phyloP scores from a whole-genome alignment of 2,329 filamentous ascomycete species.

The Coniochaeta ligniaria region DNA sequence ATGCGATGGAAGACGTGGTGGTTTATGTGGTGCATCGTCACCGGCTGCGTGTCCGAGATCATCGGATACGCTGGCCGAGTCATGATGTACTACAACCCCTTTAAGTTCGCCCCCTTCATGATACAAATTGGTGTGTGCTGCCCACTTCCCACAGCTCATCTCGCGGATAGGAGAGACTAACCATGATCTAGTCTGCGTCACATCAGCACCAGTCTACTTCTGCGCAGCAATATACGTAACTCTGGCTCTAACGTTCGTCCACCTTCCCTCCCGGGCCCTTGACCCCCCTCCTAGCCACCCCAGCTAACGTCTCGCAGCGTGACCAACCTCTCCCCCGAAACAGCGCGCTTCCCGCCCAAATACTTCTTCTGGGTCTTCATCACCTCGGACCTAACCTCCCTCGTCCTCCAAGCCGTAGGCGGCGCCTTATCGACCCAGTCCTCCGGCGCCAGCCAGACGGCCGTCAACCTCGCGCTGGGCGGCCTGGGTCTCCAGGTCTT shows the following conservation, averaged over 20 bases:
- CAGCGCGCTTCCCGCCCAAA: slow-evolving; percentile 19
- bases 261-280: neutral
- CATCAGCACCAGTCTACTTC: slow-evolving; percentile 47
- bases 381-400: slow-evolving; percentile 42
- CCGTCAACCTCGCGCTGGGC: slow-evolving; percentile 41
- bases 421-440: slow-evolving; percentile 34
- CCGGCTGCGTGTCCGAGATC: slow-evolving; percentile 50
- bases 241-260: slow-evolving; percentile 31
- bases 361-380: slow-evolving; percentile 30
- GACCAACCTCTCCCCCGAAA: slow-evolving; percentile 16
- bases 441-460: slow-evolving; percentile 27
- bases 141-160: too few species aligned
- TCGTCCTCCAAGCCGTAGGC: slow-evolving; percentile 43
- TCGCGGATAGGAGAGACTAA: too few species aligned
- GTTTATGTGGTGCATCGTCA: slow-evolving; percentile 43
- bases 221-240: slow-evolving; percentile 62
- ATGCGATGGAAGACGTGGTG: slow-evolving; percentile 38
- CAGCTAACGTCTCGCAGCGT: slow-evolving; percentile 9
- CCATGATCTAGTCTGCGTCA: slow-evolving; percentile 57
- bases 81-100: slow-evolving; percentile 50
- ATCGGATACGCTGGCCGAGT: slow-evolving; percentile 57
- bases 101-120: slow-evolving; percentile 51
- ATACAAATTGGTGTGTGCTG: slow-evolving; percentile 58
- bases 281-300: neutral
- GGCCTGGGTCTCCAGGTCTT: slow-evolving; percentile 45